phyloP scores from a whole-genome alignment of 768 basidiomycete genomes.

The Ramaria rubella region DNA sequence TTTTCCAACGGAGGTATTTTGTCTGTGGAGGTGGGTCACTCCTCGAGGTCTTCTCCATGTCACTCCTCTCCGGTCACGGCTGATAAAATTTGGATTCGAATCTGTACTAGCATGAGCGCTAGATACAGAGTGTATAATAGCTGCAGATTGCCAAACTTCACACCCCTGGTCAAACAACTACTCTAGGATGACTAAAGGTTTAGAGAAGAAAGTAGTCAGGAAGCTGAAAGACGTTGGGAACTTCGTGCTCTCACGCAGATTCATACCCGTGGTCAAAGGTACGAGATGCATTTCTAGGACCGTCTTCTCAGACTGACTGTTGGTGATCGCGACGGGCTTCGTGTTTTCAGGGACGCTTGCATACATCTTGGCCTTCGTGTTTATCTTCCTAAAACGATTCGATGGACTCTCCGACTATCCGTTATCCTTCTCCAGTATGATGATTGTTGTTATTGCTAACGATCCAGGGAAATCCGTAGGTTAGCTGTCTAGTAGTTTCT shows the following conservation, averaged over 20 bases:
- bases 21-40: no score
- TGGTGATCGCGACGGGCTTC: no score
- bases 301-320: no score
- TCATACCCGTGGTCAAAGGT: background rate
- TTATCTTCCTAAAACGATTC: slow-evolving; percentile 19
- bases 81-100: no score
- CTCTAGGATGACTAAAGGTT: background rate
- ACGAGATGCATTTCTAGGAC: background rate
- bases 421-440: slow-evolving; percentile 17
- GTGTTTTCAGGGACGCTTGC: slow-evolving; percentile 16
- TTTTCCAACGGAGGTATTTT: no score
- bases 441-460: slow-evolving; percentile 21
- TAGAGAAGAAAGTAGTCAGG: background rate
- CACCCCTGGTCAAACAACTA: no score
- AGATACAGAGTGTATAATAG: no score
- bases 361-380: slow-evolving; percentile 21
- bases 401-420: slow-evolving; percentile 18
- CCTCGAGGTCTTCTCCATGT: no score
- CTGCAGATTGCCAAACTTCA: no score
- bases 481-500: background rate
- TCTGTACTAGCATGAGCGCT: no score
- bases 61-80: no score
- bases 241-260: background rate
- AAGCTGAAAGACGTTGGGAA: background rate
- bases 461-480: slow-evolving; percentile 20